A percentile compares a stretch with the other conserved stretches of the same genome.
These are phyloP conservation scores for Cystobasidium sp. DNA, from an alignment of 1,284 basidiomycete species.

Conservation along the genomic window DNA sequence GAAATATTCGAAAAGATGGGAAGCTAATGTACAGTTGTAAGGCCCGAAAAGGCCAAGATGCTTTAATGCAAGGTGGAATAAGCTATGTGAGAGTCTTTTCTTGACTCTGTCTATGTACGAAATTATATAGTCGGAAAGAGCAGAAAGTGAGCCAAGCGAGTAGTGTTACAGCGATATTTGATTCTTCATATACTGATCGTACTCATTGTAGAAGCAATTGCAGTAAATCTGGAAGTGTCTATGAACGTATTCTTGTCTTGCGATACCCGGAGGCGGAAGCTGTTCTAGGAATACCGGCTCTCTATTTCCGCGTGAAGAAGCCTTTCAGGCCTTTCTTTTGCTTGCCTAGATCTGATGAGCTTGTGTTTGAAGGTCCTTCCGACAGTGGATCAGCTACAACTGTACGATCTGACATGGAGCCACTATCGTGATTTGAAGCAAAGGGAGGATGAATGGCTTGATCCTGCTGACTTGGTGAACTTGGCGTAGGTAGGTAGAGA, in stretches of 20 bases:
- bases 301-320: conserved; percentile 15
- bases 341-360: conserved; percentile 10
- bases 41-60: too few species aligned
- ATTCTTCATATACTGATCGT: too few species aligned
- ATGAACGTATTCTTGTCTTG: not conserved
- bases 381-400: conserved; percentile 1
- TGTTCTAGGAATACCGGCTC: not conserved
- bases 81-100: too few species aligned
- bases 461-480: conserved; percentile 16
- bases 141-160: too few species aligned
- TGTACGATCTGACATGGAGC: conserved; percentile 21
- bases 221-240: too few species aligned
- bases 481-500: conserved; percentile 29
- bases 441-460: conserved; percentile 8
- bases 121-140: too few species aligned
- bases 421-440: not conserved
- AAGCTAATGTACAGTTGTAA: too few species aligned
- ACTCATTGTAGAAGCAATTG: too few species aligned
- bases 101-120: too few species aligned
- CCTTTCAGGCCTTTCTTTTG: conserved; percentile 6
- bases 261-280: not conserved
- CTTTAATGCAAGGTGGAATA: too few species aligned
- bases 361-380: not conserved
- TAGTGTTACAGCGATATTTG: too few species aligned
- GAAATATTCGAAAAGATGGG: too few species aligned